phyloP scores from a whole-genome alignment of 163 green algal species.

The Scenedesmus sp. region DNA sequence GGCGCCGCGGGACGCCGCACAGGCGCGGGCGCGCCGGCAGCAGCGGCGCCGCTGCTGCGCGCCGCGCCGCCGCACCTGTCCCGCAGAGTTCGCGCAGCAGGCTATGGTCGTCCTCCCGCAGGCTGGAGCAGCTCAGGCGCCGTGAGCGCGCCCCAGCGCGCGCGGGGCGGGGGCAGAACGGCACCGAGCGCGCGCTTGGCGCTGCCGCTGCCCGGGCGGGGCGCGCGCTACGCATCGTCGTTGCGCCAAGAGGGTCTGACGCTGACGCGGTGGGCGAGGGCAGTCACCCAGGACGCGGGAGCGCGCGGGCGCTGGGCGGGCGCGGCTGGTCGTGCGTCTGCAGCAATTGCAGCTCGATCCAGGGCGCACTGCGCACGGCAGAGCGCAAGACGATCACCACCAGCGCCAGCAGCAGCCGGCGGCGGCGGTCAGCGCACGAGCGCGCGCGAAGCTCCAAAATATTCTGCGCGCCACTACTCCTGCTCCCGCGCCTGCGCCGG shows the following conservation, averaged over 20 bases:
- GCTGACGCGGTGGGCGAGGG: neutral
- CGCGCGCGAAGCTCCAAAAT: too few species aligned
- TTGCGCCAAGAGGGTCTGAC: neutral
- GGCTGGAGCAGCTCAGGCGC: too few species aligned
- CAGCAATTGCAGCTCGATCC: neutral
- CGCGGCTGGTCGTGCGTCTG: neutral
- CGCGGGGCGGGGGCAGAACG: too few species aligned
- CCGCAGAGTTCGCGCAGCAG: conserved; percentile 13
- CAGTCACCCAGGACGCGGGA: neutral
- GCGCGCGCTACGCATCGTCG: neutral
- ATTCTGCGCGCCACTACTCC: too few species aligned
- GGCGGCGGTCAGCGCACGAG: too few species aligned
- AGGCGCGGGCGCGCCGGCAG: too few species aligned
- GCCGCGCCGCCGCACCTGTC: neutral
- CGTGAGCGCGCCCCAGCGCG: neutral
- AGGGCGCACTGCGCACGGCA: neutral
- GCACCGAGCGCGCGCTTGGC: neutral
- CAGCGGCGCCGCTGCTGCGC: too few species aligned
- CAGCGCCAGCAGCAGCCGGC: neutral
- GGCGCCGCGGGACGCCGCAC: too few species aligned
- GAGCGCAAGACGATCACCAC: neutral
- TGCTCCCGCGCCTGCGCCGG: neutral
- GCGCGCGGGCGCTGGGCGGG: neutral
- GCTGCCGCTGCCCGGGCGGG: neutral
- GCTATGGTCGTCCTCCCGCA: conserved; percentile 14